Evolutionary conservation across 1,284 basidiomycete genomes (phyloP).

Genomic region (Hypsizygus ulmarius): DNA sequence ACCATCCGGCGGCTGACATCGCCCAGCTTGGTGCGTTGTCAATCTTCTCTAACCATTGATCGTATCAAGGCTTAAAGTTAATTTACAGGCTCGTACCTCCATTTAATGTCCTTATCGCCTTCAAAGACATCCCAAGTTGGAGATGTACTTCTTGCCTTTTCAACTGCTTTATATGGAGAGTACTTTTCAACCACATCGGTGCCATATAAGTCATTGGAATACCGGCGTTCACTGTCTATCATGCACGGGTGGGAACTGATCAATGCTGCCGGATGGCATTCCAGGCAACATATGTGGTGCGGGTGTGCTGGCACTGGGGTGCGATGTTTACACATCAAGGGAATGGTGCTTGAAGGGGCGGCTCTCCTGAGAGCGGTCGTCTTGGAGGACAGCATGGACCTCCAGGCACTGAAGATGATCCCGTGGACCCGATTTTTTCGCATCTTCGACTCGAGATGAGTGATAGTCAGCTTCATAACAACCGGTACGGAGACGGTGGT

Average conservation of each 20-base stretch:
- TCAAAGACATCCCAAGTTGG: not conserved
- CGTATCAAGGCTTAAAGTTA: not conserved
- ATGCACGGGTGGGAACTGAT: slow-evolving; percentile 13
- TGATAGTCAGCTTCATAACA: not conserved
- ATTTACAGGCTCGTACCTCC: slow-evolving; percentile 7
- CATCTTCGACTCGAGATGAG: not conserved
- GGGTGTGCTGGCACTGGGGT: slow-evolving; percentile 4
- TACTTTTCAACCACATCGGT: not conserved
- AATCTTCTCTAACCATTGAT: not conserved
- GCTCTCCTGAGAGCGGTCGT: slow-evolving; percentile 4
- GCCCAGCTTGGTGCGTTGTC: slow-evolving; percentile 12
- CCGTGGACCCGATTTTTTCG: not conserved
- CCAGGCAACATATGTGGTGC: slow-evolving; percentile 11
- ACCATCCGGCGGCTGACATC: slow-evolving; percentile 9
- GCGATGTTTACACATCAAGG: slow-evolving; percentile 8
- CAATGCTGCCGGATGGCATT: slow-evolving; percentile 10
- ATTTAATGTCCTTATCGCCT: slow-evolving; percentile 6
- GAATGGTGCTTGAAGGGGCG: slow-evolving; percentile 4
- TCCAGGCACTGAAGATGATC: slow-evolving; percentile 3
- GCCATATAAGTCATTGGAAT: not conserved
- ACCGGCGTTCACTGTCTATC: slow-evolving; percentile 6
- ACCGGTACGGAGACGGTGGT: not conserved
- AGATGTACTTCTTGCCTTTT: slow-evolving; percentile 2
- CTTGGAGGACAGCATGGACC: slow-evolving; percentile 2
- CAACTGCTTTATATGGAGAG: slow-evolving; percentile 1